A percentile compares a stretch with the other conserved stretches of the same genome.
Conservation (phyloP, 108 stramenopile species). For the Bacterosira constricta region DNA sequence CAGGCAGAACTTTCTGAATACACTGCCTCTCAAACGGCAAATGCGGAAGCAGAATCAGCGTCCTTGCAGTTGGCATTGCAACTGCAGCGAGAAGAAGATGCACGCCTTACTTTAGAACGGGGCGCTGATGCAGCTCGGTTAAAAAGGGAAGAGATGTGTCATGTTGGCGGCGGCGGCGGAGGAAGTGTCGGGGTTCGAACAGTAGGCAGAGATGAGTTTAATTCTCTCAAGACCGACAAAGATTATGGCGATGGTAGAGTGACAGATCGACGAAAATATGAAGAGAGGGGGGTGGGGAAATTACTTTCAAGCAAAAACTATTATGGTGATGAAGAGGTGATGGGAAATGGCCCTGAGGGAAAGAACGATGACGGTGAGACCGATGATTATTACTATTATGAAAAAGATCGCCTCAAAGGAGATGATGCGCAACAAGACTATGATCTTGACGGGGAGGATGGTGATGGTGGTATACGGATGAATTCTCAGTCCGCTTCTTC, state of each 20-base stretch:
- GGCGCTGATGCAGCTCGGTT: constrained; percentile 9
- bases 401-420: too few species aligned
- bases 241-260: constrained; percentile 48
- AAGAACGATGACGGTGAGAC: constrained; percentile 7
- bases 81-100: constrained; percentile 56
- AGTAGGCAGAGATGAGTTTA: constrained; percentile 33
- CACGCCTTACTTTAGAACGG: not conserved
- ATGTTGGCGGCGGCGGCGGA: constrained; percentile 5
- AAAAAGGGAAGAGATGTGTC: constrained; percentile 26
- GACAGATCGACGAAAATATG: constrained; percentile 14
- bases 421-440: not conserved
- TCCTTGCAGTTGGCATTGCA: constrained; percentile 54
- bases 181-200: constrained; percentile 19
- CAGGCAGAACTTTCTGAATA: constrained; percentile 58
- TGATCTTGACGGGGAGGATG: constrained; percentile 29
- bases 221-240: constrained; percentile 3
- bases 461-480: constrained; percentile 65
- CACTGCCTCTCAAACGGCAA: constrained; percentile 24
- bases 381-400: constrained; percentile 21
- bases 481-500: constrained; percentile 38
- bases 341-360: constrained; percentile 40
- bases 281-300: constrained; percentile 32
- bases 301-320: constrained; percentile 5
- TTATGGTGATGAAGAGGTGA: not conserved
- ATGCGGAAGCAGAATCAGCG: constrained; percentile 43